A percentile compares a stretch with the other conserved stretches of the same genome.
phyloP scores from a whole-genome alignment of 2,329 filamentous ascomycete genomes.

The Cercospora berteroae region DNA sequence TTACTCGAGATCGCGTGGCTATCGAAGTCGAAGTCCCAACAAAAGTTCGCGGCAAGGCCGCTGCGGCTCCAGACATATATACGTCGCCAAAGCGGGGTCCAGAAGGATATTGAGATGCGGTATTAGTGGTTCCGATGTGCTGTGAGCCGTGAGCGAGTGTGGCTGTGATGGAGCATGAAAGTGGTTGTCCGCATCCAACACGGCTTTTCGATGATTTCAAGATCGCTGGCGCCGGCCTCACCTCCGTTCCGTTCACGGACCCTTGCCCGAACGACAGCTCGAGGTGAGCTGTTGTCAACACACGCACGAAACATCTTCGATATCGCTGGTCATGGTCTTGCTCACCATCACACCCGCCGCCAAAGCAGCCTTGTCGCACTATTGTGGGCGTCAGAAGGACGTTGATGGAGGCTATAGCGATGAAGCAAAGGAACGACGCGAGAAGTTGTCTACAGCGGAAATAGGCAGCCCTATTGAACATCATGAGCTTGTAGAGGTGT shows the following conservation, averaged over 20 bases:
- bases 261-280: not conserved
- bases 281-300: not conserved
- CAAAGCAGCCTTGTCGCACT: slow-evolving; percentile 58
- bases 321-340: slow-evolving; percentile 60
- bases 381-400: slow-evolving; percentile 20
- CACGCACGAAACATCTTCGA: not conserved
- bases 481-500: slow-evolving; percentile 63
- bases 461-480: slow-evolving; percentile 71
- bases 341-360: slow-evolving; percentile 72
- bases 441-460: slow-evolving; percentile 28
- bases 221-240: slow-evolving; percentile 6
- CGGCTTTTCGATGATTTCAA: slow-evolving; percentile 12
- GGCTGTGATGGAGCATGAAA: not conserved
- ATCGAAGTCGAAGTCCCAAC: slow-evolving; percentile 31
- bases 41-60: slow-evolving; percentile 38
- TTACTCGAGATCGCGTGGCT: slow-evolving; percentile 22
- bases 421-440: slow-evolving; percentile 12
- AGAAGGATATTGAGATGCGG: not conserved
- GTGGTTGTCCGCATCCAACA: not conserved
- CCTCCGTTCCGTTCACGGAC: not conserved
- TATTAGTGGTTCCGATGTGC: not conserved
- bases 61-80: slow-evolving; percentile 35
- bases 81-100: slow-evolving; percentile 11
- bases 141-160: not conserved
- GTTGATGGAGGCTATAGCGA: slow-evolving; percentile 11